Evolutionary conservation across 2,329 filamentous ascomycete genomes (phyloP).

Genomic region (Fusarium mundagurra): DNA sequence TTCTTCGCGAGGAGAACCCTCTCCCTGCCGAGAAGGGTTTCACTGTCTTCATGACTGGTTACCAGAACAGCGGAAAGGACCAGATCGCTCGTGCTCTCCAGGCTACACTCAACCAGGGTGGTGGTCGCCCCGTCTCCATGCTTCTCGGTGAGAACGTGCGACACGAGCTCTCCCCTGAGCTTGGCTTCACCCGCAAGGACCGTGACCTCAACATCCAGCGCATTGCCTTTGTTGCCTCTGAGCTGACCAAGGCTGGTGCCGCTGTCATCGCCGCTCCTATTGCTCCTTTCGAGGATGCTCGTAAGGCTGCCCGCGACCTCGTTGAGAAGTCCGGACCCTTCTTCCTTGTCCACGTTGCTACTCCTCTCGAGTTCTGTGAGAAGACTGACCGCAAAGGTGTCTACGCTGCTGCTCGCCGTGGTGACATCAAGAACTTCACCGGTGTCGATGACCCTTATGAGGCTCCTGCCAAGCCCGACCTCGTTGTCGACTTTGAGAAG

Average conservation of each 20-base stretch:
- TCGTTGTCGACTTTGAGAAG: conserved; percentile 86
- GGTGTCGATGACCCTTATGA: conserved; percentile 98
- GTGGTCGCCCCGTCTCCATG: conserved; percentile 92
- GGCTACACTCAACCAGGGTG: conserved; percentile 97
- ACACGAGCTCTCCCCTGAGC: conserved; percentile 89
- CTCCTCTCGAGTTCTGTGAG: conserved; percentile 90
- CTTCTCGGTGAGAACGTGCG: conserved; percentile 96
- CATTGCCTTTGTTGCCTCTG: conserved; percentile 94
- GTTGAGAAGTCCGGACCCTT: conserved; percentile 91
- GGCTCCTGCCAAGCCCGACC: conserved; percentile 79
- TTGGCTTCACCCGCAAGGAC: conserved; percentile 94
- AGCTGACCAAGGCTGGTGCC: conserved; percentile 91
- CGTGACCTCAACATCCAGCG: conserved; percentile 94
- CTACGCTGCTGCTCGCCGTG: conserved; percentile 83
- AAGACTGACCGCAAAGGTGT: conserved; percentile 94
- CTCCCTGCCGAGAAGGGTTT: conserved; percentile 92
- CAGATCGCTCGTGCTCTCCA: conserved; percentile 94
- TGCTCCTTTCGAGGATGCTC: conserved; percentile 85
- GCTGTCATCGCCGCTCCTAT: conserved; percentile 97
- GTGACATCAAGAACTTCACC: conserved; percentile 98
- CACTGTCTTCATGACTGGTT: conserved; percentile 97
- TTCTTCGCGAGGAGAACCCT: conserved; percentile 95
- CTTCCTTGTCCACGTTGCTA: conserved; percentile 95
- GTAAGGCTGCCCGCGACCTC: conserved; percentile 81
- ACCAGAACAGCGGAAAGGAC: conserved; percentile 97